These are phyloP conservation scores for Angophora floribunda DNA, from an alignment of 345 rosid genomes.

Conservation along the genomic window DNA sequence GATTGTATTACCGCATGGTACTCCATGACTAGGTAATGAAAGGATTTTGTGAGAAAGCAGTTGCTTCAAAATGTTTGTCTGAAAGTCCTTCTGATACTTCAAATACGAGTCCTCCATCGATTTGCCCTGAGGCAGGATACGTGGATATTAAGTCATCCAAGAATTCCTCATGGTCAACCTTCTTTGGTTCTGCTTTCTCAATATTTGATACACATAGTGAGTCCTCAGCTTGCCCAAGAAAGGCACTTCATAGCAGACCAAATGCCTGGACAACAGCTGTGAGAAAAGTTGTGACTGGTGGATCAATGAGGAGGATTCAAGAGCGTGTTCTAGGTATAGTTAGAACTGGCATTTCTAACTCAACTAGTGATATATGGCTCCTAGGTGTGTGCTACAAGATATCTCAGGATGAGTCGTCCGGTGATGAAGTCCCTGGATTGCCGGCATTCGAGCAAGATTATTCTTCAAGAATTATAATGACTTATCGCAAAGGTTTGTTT, in stretches of 20 bases:
- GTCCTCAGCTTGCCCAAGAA: slow-evolving; percentile 33
- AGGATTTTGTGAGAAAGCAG: slow-evolving; percentile 54
- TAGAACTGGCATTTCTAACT: slow-evolving; percentile 53
- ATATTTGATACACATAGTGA: slow-evolving; percentile 41
- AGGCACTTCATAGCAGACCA: slow-evolving; percentile 12
- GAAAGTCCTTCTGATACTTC: slow-evolving; percentile 27
- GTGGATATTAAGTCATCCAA: slow-evolving; percentile 27
- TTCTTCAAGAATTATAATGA: slow-evolving; percentile 67
- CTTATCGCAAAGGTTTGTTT: slow-evolving; percentile 77
- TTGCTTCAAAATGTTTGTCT: slow-evolving; percentile 10
- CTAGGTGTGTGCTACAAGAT: slow-evolving; percentile 67
- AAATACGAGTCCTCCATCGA: slow-evolving; percentile 27
- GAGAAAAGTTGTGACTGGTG: slow-evolving; percentile 57
- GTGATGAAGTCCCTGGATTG: slow-evolving; percentile 33
- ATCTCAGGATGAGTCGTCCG: slow-evolving; percentile 27
- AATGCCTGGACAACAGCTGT: slow-evolving; percentile 70
- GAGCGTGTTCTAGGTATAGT: slow-evolving; percentile 71
- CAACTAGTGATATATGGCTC: slow-evolving; percentile 76
- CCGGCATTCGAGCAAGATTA: slow-evolving; percentile 57
- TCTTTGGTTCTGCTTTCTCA: slow-evolving; percentile 60
- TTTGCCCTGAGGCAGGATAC: slow-evolving; percentile 41
- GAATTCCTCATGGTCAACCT: slow-evolving; percentile 46
- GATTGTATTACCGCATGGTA: neutral
- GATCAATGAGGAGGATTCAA: slow-evolving; percentile 84
- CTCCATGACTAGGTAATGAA: slow-evolving; percentile 2